Percentiles rank a stretch among this genome's conserved stretches.
phyloP scores from a whole-genome alignment of 306 rosid species.

The Biancaea sappan region DNA sequence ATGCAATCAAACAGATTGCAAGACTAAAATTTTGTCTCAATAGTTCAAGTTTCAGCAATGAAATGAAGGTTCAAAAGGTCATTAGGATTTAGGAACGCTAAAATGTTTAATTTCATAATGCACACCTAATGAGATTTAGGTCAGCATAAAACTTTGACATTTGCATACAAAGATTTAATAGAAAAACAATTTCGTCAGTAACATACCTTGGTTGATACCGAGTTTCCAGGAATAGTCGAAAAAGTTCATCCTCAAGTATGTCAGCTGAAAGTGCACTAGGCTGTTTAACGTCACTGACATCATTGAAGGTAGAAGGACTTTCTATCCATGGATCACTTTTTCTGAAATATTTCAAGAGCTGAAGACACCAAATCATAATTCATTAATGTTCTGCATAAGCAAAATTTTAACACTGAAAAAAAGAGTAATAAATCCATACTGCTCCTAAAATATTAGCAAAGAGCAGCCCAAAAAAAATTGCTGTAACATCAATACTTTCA shows the following conservation, averaged over 20 bases:
- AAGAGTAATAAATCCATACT: no score
- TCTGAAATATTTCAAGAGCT: slow-evolving; percentile 65
- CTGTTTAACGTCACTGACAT: slow-evolving; percentile 22
- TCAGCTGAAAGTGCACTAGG: slow-evolving; percentile 42
- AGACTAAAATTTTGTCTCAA: background rate
- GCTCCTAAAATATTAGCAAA: background rate
- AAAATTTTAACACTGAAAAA: no score
- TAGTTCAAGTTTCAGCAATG: background rate
- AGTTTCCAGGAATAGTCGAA: slow-evolving; percentile 51
- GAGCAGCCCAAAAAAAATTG: background rate
- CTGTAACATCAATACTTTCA: background rate
- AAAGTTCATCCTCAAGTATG: slow-evolving; percentile 59
- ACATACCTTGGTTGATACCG: slow-evolving; percentile 77
- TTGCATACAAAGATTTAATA: background rate
- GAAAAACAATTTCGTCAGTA: background rate
- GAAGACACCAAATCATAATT: slow-evolving; percentile 46
- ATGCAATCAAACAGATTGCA: background rate
- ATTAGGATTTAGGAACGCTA: background rate
- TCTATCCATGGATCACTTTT: slow-evolving; percentile 72
- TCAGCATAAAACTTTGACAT: slow-evolving; percentile 6
- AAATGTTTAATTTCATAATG: no score
- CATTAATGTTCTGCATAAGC: no score
- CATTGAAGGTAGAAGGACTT: slow-evolving; percentile 26
- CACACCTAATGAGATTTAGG: background rate
- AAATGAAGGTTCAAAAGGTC: slow-evolving; percentile 21